phyloP scores from a whole-genome alignment of 495 filamentous ascomycete genomes.

The Schizothecium vesticola region DNA sequence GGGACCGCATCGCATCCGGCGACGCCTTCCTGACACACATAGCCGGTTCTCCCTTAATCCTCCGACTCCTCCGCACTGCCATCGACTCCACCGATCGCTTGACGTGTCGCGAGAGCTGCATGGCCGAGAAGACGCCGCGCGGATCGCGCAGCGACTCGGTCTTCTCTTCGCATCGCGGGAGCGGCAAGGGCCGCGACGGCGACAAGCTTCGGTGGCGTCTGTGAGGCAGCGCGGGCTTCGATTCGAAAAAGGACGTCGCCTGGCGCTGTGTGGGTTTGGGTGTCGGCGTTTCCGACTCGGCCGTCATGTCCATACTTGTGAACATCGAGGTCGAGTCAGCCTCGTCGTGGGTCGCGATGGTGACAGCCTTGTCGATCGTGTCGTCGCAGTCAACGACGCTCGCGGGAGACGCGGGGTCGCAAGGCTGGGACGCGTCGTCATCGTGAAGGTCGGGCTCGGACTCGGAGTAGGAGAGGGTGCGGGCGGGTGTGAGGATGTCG shows the following conservation, averaged over 20 bases:
- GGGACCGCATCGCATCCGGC: constrained; percentile 29
- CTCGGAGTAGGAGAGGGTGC: constrained; percentile 42
- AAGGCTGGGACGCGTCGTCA: constrained; percentile 32
- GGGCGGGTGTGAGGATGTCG: constrained; percentile 31
- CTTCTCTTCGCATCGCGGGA: constrained; percentile 19
- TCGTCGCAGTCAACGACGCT: constrained; percentile 22
- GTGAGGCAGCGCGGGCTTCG: constrained; percentile 22
- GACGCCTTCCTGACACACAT: constrained; percentile 38
- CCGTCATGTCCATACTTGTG: constrained; percentile 5
- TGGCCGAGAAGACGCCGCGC: constrained; percentile 5
- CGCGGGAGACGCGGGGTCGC: constrained; percentile 29
- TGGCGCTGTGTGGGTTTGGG: constrained; percentile 29
- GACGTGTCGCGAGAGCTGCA: constrained; percentile 10
- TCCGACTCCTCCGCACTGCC: constrained; percentile 28
- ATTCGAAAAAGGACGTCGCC: constrained; percentile 27
- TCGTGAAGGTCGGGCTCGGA: constrained; percentile 30
- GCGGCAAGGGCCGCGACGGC: constrained; percentile 25
- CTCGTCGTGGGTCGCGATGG: constrained; percentile 8
- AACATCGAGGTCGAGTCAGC: not conserved
- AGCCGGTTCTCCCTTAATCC: constrained; percentile 30
- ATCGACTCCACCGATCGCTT: constrained; percentile 24
- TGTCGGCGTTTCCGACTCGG: constrained; percentile 36
- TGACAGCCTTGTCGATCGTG: constrained; percentile 14
- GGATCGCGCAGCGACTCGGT: constrained; percentile 20
- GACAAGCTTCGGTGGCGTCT: constrained; percentile 28